Conservation (phyloP, 2,329 filamentous ascomycete genomes). For the Paraphaeosphaeria minitans region DNA sequence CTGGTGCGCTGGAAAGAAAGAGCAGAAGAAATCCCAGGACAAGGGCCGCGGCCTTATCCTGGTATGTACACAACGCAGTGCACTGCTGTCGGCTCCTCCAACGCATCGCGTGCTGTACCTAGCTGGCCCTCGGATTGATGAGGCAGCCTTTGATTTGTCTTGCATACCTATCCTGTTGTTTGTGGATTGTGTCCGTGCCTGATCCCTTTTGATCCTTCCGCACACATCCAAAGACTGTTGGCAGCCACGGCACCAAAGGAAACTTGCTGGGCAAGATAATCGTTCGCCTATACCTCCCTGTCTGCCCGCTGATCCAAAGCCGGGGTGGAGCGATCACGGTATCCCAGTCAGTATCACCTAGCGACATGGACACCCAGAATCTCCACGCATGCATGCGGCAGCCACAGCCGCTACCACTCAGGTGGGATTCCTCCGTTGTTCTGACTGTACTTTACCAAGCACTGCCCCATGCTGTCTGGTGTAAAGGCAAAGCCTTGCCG, state of each 20-base stretch:
- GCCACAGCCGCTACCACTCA: conserved; percentile 23
- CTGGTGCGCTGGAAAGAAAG: neutral
- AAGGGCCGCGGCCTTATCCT: neutral
- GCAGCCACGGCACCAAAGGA: conserved; percentile 17
- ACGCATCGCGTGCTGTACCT: conserved; percentile 1
- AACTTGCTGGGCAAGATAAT: conserved; percentile 1
- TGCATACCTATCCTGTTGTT: conserved; percentile 12
- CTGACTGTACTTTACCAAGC: conserved; percentile 24
- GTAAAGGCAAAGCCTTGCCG: neutral
- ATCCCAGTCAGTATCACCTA: conserved; percentile 17
- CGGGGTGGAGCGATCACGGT: conserved; percentile 15
- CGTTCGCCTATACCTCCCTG: conserved; percentile 7
- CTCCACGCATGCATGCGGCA: conserved; percentile 26
- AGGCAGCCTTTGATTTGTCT: neutral
- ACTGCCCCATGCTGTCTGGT: conserved; percentile 4
- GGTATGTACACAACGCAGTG: neutral
- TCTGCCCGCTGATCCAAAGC: neutral
- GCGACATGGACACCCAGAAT: conserved; percentile 14
- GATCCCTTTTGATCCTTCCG: conserved; percentile 7
- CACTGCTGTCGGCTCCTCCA: conserved; percentile 7
- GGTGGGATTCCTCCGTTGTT: conserved; percentile 18
- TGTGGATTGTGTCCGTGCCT: conserved; percentile 1
- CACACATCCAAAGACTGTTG: neutral
- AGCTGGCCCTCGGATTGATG: neutral
- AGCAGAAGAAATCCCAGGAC: neutral